Percentiles rank a stretch among this genome's conserved stretches.
Conservation (phyloP, 1,139 yeast species). For the Scheffersomyces illinoinensis region DNA sequence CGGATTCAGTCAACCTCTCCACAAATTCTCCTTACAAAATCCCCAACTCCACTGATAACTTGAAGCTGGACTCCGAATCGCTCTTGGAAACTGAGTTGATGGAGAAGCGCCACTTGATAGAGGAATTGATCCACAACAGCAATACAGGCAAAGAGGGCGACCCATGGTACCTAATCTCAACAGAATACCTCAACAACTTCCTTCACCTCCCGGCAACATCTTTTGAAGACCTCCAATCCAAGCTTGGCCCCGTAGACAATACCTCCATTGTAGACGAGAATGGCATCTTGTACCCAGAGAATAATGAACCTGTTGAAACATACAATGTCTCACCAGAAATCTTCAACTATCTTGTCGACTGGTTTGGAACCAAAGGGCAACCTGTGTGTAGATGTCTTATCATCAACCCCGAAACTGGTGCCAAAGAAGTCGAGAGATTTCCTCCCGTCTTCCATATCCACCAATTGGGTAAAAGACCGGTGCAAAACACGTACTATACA, state of each 20-base stretch:
- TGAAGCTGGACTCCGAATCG: constrained; percentile 1
- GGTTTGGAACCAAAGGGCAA: constrained; percentile 54
- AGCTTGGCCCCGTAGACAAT: constrained; percentile 37
- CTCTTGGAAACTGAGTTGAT: neutral
- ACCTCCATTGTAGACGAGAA: constrained; percentile 27
- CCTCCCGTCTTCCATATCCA: constrained; percentile 57
- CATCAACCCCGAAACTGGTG: constrained; percentile 35
- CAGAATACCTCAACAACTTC: constrained; percentile 27
- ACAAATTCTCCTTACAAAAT: neutral
- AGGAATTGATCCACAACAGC: constrained; percentile 18
- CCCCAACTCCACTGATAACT: constrained; percentile 1
- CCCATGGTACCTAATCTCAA: constrained; percentile 38
- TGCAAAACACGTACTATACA: constrained; percentile 5
- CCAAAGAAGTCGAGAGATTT: constrained; percentile 49
- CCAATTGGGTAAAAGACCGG: constrained; percentile 34
- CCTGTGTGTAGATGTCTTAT: constrained; percentile 52
- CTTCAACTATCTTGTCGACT: constrained; percentile 43
- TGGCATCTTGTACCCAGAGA: constrained; percentile 34
- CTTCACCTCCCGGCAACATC: constrained; percentile 24
- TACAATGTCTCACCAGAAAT: constrained; percentile 38
- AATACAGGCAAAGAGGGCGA: constrained; percentile 34
- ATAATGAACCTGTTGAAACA: constrained; percentile 30
- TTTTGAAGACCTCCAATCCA: constrained; percentile 24
- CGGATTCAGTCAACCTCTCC: neutral
- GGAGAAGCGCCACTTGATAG: constrained; percentile 23